A percentile compares a stretch with the other conserved stretches of the same genome.
Evolutionary conservation across 2,329 filamentous ascomycete species (phyloP).

Genomic region (Penicillium sp.): DNA sequence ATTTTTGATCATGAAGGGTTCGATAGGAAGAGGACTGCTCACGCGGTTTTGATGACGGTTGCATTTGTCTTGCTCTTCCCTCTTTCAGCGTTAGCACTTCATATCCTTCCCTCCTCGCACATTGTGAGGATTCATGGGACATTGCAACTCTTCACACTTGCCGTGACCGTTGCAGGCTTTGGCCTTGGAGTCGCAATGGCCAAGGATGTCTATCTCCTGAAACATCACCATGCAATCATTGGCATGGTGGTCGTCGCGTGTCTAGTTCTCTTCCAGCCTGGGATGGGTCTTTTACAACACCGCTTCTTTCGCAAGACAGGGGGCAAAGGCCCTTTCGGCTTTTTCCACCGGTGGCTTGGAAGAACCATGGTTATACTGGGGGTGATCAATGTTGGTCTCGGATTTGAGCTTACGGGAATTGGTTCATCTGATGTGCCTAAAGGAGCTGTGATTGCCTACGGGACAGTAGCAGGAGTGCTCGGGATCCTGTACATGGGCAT

Average conservation of each 20-base stretch:
- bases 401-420: slow-evolving; percentile 51
- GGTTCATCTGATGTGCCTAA: slow-evolving; percentile 35
- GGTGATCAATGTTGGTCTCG: slow-evolving; percentile 61
- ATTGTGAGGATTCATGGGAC: slow-evolving; percentile 48
- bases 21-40: slow-evolving; percentile 24
- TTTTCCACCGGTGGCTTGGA: slow-evolving; percentile 59
- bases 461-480: slow-evolving; percentile 53
- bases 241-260: slow-evolving; percentile 54
- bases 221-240: slow-evolving; percentile 54
- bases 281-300: slow-evolving; percentile 57
- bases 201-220: slow-evolving; percentile 38
- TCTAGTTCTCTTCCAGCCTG: slow-evolving; percentile 60
- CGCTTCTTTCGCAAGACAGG: slow-evolving; percentile 51
- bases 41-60: slow-evolving; percentile 41
- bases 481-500: slow-evolving; percentile 45
- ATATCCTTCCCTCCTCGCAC: slow-evolving; percentile 42
- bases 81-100: slow-evolving; percentile 35
- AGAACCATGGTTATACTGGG: slow-evolving; percentile 54
- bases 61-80: slow-evolving; percentile 47
- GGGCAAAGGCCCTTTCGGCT: slow-evolving; percentile 49
- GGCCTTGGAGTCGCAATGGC: slow-evolving; percentile 56
- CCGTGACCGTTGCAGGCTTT: slow-evolving; percentile 52
- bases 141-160: slow-evolving; percentile 52
- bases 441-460: slow-evolving; percentile 51
- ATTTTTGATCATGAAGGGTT: slow-evolving; percentile 11